These are phyloP conservation scores for Linum usitatissimum DNA, from an alignment of 345 rosid genomes.

Conservation along the genomic window DNA sequence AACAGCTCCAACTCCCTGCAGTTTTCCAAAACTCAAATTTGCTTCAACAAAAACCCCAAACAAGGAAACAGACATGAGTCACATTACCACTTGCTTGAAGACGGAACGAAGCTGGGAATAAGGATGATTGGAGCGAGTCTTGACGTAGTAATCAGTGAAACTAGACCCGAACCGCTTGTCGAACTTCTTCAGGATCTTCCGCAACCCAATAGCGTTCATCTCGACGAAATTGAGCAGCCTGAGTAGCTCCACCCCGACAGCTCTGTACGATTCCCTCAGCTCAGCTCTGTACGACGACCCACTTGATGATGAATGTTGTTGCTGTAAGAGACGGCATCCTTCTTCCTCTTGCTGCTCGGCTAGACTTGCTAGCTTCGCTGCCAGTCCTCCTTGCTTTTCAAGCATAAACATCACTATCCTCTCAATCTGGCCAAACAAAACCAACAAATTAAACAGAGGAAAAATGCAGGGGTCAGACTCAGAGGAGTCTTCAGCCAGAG, in stretches of 20 bases:
- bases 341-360: background rate
- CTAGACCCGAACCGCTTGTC: slow-evolving; percentile 8
- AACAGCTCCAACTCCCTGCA: slow-evolving; percentile 8
- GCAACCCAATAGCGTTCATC: slow-evolving; percentile 10
- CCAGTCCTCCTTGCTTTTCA: slow-evolving; percentile 7
- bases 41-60: background rate
- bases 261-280: background rate
- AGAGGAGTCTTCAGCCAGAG: no score
- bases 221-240: slow-evolving; percentile 9
- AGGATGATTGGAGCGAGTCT: slow-evolving; percentile 10
- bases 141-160: slow-evolving; percentile 10
- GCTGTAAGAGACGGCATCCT: background rate
- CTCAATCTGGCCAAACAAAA: background rate
- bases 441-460: background rate
- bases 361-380: background rate
- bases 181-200: slow-evolving; percentile 7
- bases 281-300: background rate
- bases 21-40: background rate
- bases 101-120: slow-evolving; percentile 8
- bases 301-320: background rate
- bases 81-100: slow-evolving; percentile 5
- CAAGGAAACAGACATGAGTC: background rate
- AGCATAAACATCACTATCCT: slow-evolving; percentile 4
- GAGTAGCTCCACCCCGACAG: slow-evolving; percentile 1
- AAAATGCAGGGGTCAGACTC: background rate